Conservation (phyloP, 2,329 filamentous ascomycete genomes). For the Pseudogymnoascus sp. region DNA sequence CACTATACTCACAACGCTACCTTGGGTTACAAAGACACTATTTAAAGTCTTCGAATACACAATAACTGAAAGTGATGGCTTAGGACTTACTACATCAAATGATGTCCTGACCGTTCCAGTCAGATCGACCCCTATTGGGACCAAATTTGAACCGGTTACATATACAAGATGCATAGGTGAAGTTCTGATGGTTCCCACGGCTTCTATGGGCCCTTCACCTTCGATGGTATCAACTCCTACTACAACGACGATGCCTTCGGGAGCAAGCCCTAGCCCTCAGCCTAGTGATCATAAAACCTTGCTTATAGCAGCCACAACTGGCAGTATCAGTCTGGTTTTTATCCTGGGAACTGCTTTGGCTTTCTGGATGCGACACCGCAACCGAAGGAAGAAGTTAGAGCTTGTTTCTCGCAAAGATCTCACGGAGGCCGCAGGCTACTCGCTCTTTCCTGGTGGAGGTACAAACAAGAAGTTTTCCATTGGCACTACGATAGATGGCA, state of each 20-base stretch:
- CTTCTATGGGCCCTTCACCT: background rate
- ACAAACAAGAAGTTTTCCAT: background rate
- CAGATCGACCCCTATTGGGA: background rate
- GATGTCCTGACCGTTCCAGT: background rate
- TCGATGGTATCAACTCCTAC: background rate
- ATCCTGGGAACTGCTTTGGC: background rate
- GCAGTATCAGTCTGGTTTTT: background rate
- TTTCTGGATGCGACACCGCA: background rate
- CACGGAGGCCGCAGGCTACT: background rate
- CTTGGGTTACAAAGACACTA: background rate
- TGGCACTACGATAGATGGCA: background rate
- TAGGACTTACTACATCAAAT: background rate
- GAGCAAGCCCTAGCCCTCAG: background rate
- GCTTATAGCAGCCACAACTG: background rate
- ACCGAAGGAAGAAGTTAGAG: background rate
- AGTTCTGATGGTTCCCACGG: background rate
- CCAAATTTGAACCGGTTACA: background rate
- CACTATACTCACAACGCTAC: background rate
- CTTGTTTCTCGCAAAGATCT: background rate
- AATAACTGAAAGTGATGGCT: background rate
- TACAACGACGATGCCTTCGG: background rate
- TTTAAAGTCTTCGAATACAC: background rate
- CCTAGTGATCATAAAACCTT: background rate
- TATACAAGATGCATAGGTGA: background rate
- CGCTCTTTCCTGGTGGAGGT: background rate